Evolutionary conservation across 1,284 basidiomycete species (phyloP), one percentile per base, ranked within the genome.

Genomic region (Papiliotrema fonsecae): DNA sequence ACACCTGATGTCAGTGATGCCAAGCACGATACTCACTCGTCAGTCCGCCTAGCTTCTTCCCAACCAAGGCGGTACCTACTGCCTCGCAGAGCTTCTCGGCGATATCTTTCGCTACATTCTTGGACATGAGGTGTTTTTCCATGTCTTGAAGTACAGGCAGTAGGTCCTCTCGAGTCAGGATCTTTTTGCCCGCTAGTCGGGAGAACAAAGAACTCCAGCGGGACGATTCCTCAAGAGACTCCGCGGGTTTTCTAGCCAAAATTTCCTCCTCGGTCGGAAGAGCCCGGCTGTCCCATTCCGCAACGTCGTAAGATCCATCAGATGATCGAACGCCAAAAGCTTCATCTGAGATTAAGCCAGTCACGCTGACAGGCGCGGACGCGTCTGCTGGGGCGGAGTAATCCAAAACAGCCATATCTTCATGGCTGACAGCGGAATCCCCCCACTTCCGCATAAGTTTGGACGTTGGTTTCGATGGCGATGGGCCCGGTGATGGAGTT

Each of bases 101-200:
- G 56, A 98, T 96, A 51, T 96, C 90, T 70, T 84, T 88, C 6
- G 96, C 96, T 2, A 99, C 96, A 63, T 99, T 99, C 78, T 98
- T 98, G 75, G 88, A 85, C 88, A 97, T 97, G 41, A 98, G 78
- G 70, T 97, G 94, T 56, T 92, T 87, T 68, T 94, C 91, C 92
- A 98, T 98, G 19, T 84, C 87, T 38, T 86, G 85, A 22, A 98
- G 73, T 0, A 96, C 89, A 5, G 94, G 93, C 55, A 82, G 82
- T 34, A 98, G 74, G 68, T 97, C 93, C 36, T 82, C 79, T 50
- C 87, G 80, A 0, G 87, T 88, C 38, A 99, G 77, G 2, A 84
- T 79, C 71, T 91, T 93, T 21, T 86, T 67, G 10, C 76, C 88
- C 0, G 88, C 92, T 52, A 98, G 75, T 25, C 89, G 80, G 0